phyloP scores from a whole-genome alignment of 148 eudicot species.

The Vaccinium darrowii region DNA sequence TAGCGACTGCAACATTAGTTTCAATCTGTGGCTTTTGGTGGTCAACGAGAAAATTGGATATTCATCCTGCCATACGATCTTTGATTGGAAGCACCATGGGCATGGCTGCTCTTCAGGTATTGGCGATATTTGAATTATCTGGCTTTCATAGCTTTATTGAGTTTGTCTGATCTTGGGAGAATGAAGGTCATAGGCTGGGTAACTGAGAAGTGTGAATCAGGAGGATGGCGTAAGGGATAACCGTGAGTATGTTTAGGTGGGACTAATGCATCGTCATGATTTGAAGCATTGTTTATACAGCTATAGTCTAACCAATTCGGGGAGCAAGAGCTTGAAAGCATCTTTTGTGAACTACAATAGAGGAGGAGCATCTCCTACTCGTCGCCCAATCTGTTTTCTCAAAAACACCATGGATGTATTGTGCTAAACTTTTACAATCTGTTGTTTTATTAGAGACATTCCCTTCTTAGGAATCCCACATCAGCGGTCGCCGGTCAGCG shows the following conservation, averaged over 20 bases:
- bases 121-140: slow-evolving; percentile 1
- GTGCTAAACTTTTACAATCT: neutral
- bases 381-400: neutral
- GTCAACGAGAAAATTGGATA: slow-evolving; percentile 75
- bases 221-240: neutral
- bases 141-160: neutral
- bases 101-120: slow-evolving; percentile 95
- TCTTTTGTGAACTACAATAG: neutral
- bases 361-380: neutral
- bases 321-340: neutral
- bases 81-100: slow-evolving; percentile 77
- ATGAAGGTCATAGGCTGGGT: neutral
- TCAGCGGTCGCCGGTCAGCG: neutral
- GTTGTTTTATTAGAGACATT: neutral
- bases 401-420: neutral
- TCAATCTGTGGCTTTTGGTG: slow-evolving; percentile 75
- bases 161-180: neutral
- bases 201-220: neutral
- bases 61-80: slow-evolving; percentile 83
- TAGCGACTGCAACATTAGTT: slow-evolving; percentile 74
- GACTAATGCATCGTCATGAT: neutral
- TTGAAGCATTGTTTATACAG: neutral
- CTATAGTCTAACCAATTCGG: neutral
- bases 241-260: neutral
- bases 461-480: neutral